These are phyloP conservation scores for Stemphylium lycopersici DNA, from an alignment of 2,329 filamentous ascomycete species.

Conservation along the genomic window DNA sequence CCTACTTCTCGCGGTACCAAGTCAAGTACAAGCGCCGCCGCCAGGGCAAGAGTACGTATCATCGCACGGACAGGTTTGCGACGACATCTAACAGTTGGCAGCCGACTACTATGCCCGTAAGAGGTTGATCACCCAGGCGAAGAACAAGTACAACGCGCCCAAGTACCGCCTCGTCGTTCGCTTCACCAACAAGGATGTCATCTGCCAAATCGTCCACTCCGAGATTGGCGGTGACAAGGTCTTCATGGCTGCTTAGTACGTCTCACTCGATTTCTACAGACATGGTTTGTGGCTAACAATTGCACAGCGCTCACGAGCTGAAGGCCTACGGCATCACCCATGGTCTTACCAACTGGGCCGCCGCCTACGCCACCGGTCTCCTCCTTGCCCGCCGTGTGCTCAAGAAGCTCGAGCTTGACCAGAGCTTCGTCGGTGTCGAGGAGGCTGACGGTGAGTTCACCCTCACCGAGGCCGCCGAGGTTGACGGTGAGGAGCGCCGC, in stretches of 20 bases:
- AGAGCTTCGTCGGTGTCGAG: constrained; percentile 93
- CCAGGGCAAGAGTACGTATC: constrained; percentile 91
- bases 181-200: constrained; percentile 99
- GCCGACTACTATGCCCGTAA: constrained; percentile 99
- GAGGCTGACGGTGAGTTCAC: constrained; percentile 96
- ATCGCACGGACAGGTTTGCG: neutral
- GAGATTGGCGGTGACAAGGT: constrained; percentile 99
- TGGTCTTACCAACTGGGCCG: constrained; percentile 99
- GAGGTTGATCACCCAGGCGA: constrained; percentile 99
- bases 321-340: constrained; percentile 96
- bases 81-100: constrained; percentile 65
- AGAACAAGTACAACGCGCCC: constrained; percentile 99
- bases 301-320: constrained; percentile 79
- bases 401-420: constrained; percentile 94
- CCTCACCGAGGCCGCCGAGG: constrained; percentile 93
- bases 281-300: constrained; percentile 12
- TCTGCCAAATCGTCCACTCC: constrained; percentile 94
- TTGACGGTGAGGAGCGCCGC: constrained; percentile 85
- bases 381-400: constrained; percentile 95
- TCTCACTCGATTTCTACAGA: neutral
- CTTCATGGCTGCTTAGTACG: constrained; percentile 60
- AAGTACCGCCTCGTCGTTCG: constrained; percentile 99
- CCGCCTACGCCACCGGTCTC: constrained; percentile 95
- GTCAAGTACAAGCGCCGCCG: constrained; percentile 99
- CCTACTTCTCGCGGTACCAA: constrained; percentile 99